Conservation (phyloP, 2,329 filamentous ascomycete genomes). For the Ceratocystis albifundus region DNA sequence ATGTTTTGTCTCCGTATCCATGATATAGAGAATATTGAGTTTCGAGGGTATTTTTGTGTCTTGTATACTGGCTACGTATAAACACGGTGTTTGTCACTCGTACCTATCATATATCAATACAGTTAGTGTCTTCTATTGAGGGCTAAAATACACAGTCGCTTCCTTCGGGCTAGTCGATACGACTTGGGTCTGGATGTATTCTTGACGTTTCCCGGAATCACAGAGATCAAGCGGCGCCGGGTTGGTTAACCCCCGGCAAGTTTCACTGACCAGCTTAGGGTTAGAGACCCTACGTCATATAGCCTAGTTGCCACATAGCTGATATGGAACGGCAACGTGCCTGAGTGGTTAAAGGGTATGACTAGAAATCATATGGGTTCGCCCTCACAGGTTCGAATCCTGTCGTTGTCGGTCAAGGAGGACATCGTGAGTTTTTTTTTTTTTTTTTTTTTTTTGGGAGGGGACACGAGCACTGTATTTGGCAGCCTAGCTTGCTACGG, state of each 20-base stretch:
- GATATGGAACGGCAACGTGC: conserved; percentile 17
- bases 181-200: too few species aligned
- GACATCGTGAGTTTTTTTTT: neutral
- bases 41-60: neutral
- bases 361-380: conserved; percentile 23
- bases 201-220: too few species aligned
- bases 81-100: neutral
- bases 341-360: conserved; percentile 23
- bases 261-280: neutral
- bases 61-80: neutral
- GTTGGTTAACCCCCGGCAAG: too few species aligned
- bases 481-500: too few species aligned
- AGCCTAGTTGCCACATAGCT: neutral
- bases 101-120: neutral
- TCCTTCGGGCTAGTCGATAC: too few species aligned
- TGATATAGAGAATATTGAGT: neutral
- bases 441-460: too few species aligned
- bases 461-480: neutral
- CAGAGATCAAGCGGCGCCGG: too few species aligned
- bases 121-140: neutral
- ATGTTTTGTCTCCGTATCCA: neutral
- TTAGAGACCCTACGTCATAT: neutral
- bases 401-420: conserved; percentile 12
- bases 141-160: neutral
- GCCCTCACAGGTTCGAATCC: conserved; percentile 22